A percentile compares a stretch with the other conserved stretches of the same genome.
These are phyloP conservation scores for Asterella californica DNA, from an alignment of 225 moss, liverwort and hornwort species.

Conservation along the genomic window DNA sequence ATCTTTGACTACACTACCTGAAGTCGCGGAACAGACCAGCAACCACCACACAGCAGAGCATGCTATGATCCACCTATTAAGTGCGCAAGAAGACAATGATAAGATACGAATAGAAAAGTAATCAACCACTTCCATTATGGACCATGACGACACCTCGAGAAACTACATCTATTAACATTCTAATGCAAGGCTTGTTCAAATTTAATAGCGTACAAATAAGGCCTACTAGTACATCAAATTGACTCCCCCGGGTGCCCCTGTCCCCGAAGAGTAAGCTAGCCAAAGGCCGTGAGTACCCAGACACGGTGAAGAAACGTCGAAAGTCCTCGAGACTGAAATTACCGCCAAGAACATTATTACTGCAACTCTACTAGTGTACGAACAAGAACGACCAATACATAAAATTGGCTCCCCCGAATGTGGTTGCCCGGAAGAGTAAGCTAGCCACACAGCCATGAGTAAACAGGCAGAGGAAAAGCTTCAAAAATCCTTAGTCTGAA, in stretches of 20 bases:
- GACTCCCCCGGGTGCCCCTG: background rate
- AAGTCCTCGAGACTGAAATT: background rate
- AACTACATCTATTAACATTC: too few species aligned
- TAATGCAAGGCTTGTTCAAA: too few species aligned
- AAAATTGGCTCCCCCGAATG: background rate
- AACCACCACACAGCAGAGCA: too few species aligned
- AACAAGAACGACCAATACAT: background rate
- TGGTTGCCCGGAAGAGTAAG: background rate
- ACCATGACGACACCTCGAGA: too few species aligned
- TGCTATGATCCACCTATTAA: too few species aligned
- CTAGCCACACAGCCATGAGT: background rate
- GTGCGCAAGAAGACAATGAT: too few species aligned
- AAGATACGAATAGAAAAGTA: too few species aligned
- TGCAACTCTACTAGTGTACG: background rate
- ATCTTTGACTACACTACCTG: too few species aligned
- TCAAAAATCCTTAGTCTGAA: background rate
- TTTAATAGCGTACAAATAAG: too few species aligned
- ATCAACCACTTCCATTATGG: too few species aligned
- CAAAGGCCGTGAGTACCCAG: background rate
- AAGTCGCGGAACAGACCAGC: too few species aligned
- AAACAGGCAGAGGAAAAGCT: background rate
- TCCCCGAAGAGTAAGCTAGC: background rate
- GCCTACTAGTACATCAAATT: background rate
- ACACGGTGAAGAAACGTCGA: background rate
- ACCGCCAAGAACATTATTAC: background rate